phyloP scores from a whole-genome alignment of 2,329 filamentous ascomycete genomes.

The Verticillium albo-atrum region DNA sequence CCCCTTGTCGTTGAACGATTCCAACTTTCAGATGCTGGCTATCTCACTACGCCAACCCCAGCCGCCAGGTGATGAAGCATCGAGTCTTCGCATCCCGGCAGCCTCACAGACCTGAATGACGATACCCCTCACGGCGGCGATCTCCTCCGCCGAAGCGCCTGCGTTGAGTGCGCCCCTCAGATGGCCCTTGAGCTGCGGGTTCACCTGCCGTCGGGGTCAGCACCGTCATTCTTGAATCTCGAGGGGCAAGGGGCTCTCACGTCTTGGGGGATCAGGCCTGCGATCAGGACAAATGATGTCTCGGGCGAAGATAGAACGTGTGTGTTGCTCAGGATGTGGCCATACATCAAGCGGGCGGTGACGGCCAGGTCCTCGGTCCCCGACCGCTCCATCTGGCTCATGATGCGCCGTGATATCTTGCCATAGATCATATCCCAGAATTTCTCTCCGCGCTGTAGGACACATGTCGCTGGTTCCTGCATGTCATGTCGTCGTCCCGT shows the following conservation, averaged over 20 bases:
- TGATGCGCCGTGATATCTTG: conserved; percentile 41
- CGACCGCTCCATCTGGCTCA: conserved; percentile 41
- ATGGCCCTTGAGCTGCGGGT: conserved; percentile 49
- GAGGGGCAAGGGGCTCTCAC: conserved; percentile 24
- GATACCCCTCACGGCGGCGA: conserved; percentile 40
- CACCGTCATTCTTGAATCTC: neutral
- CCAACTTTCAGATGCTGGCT: conserved; percentile 33
- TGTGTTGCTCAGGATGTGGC: conserved; percentile 43
- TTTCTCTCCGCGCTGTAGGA: conserved; percentile 36
- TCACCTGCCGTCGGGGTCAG: conserved; percentile 31
- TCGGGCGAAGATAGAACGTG: conserved; percentile 38
- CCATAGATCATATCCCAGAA: conserved; percentile 48
- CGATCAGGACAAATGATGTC: conserved; percentile 47
- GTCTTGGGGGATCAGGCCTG: conserved; percentile 46
- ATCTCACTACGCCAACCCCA: conserved; percentile 44
- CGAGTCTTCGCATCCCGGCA: conserved; percentile 38
- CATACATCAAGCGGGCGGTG: conserved; percentile 42
- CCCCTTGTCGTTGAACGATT: no score
- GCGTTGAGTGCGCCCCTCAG: conserved; percentile 45
- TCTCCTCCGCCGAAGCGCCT: conserved; percentile 42
- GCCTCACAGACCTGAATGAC: conserved; percentile 41
- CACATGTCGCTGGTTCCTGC: conserved; percentile 24
- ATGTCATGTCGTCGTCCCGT: conserved; percentile 34
- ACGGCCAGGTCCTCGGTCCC: conserved; percentile 47
- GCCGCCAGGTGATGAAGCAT: conserved; percentile 24